Conservation (phyloP, 108 stramenopile genomes). For the Cyclostephanos tholiformis region DNA sequence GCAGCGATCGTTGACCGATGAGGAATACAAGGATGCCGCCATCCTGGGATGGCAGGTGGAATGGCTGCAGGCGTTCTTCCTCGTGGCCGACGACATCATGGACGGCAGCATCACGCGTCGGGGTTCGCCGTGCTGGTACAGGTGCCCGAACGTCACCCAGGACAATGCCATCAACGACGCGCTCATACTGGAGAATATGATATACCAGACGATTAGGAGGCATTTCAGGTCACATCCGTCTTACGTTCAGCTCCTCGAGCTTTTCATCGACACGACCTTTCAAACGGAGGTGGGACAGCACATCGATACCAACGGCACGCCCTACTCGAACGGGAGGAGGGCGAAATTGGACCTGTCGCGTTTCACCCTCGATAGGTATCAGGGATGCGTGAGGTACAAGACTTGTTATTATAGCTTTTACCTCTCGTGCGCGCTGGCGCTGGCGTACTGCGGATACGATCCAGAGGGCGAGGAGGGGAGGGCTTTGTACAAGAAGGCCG, state of each 20-base stretch:
- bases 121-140: constrained; percentile 98
- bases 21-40: constrained; percentile 57
- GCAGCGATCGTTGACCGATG: constrained; percentile 48
- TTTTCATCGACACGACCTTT: constrained; percentile 84
- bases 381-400: constrained; percentile 97
- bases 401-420: constrained; percentile 99
- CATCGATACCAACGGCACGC: constrained; percentile 80
- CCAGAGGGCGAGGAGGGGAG: constrained; percentile 22
- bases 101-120: constrained; percentile 96
- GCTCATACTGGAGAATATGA: constrained; percentile 91
- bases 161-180: constrained; percentile 97
- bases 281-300: constrained; percentile 98
- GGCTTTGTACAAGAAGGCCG: constrained; percentile 55
- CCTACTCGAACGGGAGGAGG: constrained; percentile 55
- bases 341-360: constrained; percentile 70
- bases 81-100: constrained; percentile 99
- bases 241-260: constrained; percentile 79
- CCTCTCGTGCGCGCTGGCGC: constrained; percentile 83
- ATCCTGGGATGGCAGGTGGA: constrained; percentile 97
- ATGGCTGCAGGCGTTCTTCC: constrained; percentile 96
- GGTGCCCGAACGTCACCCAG: constrained; percentile 65
- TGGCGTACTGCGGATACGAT: constrained; percentile 66
- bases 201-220: constrained; percentile 83
- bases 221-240: constrained; percentile 83
- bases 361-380: constrained; percentile 86